A percentile compares a stretch with the other conserved stretches of the same genome.
phyloP scores from a whole-genome alignment of 495 filamentous ascomycete species.

The Penicillium crystallinum region DNA sequence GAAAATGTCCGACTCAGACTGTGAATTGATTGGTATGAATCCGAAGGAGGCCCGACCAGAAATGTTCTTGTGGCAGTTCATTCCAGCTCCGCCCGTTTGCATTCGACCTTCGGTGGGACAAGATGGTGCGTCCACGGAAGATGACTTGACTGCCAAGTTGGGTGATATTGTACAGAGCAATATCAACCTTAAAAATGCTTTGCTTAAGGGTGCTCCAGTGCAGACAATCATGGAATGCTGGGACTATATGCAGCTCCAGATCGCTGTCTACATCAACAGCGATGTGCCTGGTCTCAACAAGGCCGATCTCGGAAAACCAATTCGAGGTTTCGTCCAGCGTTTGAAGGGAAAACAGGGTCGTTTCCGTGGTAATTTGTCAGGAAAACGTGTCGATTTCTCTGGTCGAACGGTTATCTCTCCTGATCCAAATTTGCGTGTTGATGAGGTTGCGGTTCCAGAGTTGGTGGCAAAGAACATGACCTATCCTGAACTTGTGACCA shows the following conservation, averaged over 20 bases:
- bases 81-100: slow-evolving; percentile 88
- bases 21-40: slow-evolving; percentile 84
- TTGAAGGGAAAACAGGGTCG: slow-evolving; percentile 96
- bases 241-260: slow-evolving; percentile 91
- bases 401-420: slow-evolving; percentile 96
- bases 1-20: slow-evolving; percentile 76
- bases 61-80: slow-evolving; percentile 96
- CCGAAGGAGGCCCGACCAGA: slow-evolving; percentile 84
- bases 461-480: slow-evolving; percentile 91
- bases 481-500: slow-evolving; percentile 81
- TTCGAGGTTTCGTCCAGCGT: slow-evolving; percentile 89
- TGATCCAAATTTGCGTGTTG: slow-evolving; percentile 88
- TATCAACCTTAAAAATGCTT: slow-evolving; percentile 69
- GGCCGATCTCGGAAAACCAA: slow-evolving; percentile 70
- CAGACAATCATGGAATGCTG: slow-evolving; percentile 95
- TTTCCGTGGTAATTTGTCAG: slow-evolving; percentile 93
- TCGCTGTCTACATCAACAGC: slow-evolving; percentile 96
- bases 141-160: slow-evolving; percentile 91
- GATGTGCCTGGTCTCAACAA: slow-evolving; percentile 84
- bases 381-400: slow-evolving; percentile 98
- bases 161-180: slow-evolving; percentile 91
- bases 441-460: slow-evolving; percentile 87
- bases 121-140: slow-evolving; percentile 86
- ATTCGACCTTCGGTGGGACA: slow-evolving; percentile 91
- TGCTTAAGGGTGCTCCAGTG: slow-evolving; percentile 76